Percentiles rank a stretch among this genome's conserved stretches.
phyloP scores from a whole-genome alignment of 495 filamentous ascomycete genomes.

The Lasiosphaeria miniovina region DNA sequence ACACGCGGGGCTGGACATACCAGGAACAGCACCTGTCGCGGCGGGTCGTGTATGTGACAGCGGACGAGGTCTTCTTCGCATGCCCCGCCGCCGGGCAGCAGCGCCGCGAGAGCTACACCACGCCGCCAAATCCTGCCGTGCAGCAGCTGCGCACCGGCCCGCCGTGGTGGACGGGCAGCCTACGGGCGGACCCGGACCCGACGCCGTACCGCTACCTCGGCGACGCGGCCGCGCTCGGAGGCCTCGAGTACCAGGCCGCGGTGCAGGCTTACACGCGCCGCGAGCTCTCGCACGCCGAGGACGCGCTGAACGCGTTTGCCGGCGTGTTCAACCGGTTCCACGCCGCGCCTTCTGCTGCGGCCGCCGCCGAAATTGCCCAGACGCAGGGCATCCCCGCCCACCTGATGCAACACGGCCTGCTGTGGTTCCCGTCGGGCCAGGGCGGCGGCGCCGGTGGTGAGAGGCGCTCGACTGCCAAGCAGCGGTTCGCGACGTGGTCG shows the following conservation, averaged over 20 bases:
- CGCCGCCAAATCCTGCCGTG: neutral
- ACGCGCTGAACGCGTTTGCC: slow-evolving; percentile 18
- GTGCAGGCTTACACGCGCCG: slow-evolving; percentile 17
- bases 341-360: neutral
- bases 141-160: neutral
- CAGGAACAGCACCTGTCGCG: slow-evolving; percentile 18
- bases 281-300: slow-evolving; percentile 12
- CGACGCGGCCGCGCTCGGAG: slow-evolving; percentile 5
- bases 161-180: slow-evolving; percentile 2
- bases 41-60: slow-evolving; percentile 15
- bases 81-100: slow-evolving; percentile 7
- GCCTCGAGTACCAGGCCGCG: slow-evolving; percentile 17
- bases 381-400: slow-evolving; percentile 1
- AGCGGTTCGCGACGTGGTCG: neutral
- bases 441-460: neutral
- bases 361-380: neutral
- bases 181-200: neutral
- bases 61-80: slow-evolving; percentile 14
- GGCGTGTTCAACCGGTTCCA: slow-evolving; percentile 11
- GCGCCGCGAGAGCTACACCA: slow-evolving; percentile 2
- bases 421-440: slow-evolving; percentile 1
- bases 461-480: neutral
- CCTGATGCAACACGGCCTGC: neutral
- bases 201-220: slow-evolving; percentile 4
- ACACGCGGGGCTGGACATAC: slow-evolving; percentile 22